Evolutionary conservation across 495 filamentous ascomycete species (phyloP).

Genomic region (Aspergillus wentii): DNA sequence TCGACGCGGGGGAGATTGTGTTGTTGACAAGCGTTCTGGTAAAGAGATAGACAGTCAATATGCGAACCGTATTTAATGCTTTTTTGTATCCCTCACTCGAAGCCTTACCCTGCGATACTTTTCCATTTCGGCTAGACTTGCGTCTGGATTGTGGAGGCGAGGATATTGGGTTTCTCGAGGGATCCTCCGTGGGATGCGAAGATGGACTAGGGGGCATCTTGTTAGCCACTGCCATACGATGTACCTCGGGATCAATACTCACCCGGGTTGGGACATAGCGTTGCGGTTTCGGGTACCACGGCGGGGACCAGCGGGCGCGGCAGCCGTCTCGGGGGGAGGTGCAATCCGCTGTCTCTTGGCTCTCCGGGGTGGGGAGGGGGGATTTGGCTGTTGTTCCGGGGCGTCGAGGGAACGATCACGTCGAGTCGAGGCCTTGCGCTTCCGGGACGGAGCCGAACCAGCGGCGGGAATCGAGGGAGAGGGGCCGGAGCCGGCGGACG

Average conservation of each 20-base stretch:
- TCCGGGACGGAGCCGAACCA: slow-evolving; percentile 43
- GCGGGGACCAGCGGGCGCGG: slow-evolving; percentile 42
- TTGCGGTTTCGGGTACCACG: slow-evolving; percentile 60
- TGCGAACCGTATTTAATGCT: too few relatives aligned
- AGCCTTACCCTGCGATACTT: slow-evolving; percentile 21
- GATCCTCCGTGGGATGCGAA: slow-evolving; percentile 38
- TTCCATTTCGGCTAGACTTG: slow-evolving; percentile 58
- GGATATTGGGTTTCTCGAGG: slow-evolving; percentile 30
- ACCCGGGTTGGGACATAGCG: slow-evolving; percentile 84
- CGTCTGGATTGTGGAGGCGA: slow-evolving; percentile 56
- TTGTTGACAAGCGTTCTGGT: slow-evolving; percentile 27
- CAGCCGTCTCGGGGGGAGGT: slow-evolving; percentile 35
- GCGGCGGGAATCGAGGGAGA: slow-evolving; percentile 29
- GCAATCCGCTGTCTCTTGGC: slow-evolving; percentile 38
- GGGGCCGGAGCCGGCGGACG: slow-evolving; percentile 32
- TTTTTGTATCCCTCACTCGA: too few relatives aligned
- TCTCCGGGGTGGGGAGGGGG: slow-evolving; percentile 40
- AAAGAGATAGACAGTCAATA: not conserved
- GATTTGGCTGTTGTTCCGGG: slow-evolving; percentile 34
- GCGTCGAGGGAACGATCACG: slow-evolving; percentile 33
- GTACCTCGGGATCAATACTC: slow-evolving; percentile 18
- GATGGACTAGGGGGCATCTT: slow-evolving; percentile 31
- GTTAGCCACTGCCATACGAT: not conserved
- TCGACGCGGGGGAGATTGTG: slow-evolving; percentile 31
- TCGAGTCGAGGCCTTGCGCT: slow-evolving; percentile 51